These are phyloP conservation scores for Sutorius australiensis DNA, from an alignment of 768 basidiomycete species.

Conservation along the genomic window DNA sequence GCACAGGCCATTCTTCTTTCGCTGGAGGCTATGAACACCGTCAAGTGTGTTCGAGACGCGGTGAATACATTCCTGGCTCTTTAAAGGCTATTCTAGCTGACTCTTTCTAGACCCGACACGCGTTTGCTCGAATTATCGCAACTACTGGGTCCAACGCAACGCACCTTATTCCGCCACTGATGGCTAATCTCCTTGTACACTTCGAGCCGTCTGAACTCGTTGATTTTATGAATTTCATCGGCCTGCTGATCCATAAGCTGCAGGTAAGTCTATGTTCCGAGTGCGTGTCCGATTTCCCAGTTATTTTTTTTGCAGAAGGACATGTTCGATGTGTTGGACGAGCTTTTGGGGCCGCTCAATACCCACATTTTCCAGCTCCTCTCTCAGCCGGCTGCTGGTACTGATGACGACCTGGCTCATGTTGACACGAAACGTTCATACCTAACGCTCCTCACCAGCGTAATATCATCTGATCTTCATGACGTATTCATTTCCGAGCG, in stretches of 20 bases:
- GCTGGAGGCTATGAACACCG: slow-evolving; percentile 82
- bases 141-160: slow-evolving; percentile 86
- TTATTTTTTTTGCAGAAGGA: slow-evolving; percentile 51
- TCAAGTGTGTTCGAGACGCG: slow-evolving; percentile 87
- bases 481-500: slow-evolving; percentile 85
- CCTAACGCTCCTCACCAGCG: slow-evolving; percentile 72
- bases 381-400: slow-evolving; percentile 77
- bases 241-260: slow-evolving; percentile 84
- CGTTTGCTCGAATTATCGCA: slow-evolving; percentile 89
- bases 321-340: slow-evolving; percentile 84
- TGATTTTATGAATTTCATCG: slow-evolving; percentile 95
- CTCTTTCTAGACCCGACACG: slow-evolving; percentile 71
- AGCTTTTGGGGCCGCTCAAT: slow-evolving; percentile 83
- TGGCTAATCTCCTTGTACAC: slow-evolving; percentile 85
- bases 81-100: slow-evolving; percentile 5
- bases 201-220: slow-evolving; percentile 90
- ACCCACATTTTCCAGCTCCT: slow-evolving; percentile 76
- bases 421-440: slow-evolving; percentile 86
- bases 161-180: slow-evolving; percentile 82
- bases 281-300: not conserved
- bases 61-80: slow-evolving; percentile 43
- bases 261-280: slow-evolving; percentile 49
- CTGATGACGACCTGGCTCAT: slow-evolving; percentile 80
- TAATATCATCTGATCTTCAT: slow-evolving; percentile 79
- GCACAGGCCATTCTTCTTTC: slow-evolving; percentile 85